Percentiles rank a stretch among this genome's conserved stretches.
phyloP scores from a whole-genome alignment of 2,329 filamentous ascomycete genomes.

The Pezicula neosporulosa region DNA sequence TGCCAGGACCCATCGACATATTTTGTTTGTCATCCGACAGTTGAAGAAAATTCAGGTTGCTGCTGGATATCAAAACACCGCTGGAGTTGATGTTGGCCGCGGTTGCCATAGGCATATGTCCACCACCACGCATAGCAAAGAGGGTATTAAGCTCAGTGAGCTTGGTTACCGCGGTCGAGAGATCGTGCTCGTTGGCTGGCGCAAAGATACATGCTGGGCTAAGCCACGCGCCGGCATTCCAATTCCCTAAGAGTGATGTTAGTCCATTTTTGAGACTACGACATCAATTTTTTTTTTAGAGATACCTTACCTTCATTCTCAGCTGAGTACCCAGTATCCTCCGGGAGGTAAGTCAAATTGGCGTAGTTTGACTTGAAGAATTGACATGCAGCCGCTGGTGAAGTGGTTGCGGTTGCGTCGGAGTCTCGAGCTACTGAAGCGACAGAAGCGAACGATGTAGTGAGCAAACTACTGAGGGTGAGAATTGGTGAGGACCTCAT shows the following conservation, averaged over 20 bases:
- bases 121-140: conserved; percentile 55
- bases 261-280: background rate
- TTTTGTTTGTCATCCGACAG: no score
- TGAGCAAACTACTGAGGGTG: no score
- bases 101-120: conserved; percentile 53
- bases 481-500: no score
- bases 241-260: conserved; percentile 7
- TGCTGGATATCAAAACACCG: conserved; percentile 12
- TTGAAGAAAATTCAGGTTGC: no score
- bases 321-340: conserved; percentile 6
- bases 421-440: no score
- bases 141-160: conserved; percentile 11
- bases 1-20: no score
- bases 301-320: conserved; percentile 7
- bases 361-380: conserved; percentile 9
- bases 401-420: no score
- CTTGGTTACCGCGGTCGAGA: conserved; percentile 14
- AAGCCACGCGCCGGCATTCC: conserved; percentile 12
- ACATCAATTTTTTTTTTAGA: background rate
- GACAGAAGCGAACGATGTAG: no score
- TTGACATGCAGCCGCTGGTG: background rate
- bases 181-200: conserved; percentile 12
- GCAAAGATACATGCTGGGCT: conserved; percentile 14
- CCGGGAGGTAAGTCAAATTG: conserved; percentile 10
- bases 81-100: conserved; percentile 44